Percentiles rank a stretch among this genome's conserved stretches.
phyloP scores from a whole-genome alignment of 2,329 filamentous ascomycete genomes.

The Colletotrichum simmondsii region DNA sequence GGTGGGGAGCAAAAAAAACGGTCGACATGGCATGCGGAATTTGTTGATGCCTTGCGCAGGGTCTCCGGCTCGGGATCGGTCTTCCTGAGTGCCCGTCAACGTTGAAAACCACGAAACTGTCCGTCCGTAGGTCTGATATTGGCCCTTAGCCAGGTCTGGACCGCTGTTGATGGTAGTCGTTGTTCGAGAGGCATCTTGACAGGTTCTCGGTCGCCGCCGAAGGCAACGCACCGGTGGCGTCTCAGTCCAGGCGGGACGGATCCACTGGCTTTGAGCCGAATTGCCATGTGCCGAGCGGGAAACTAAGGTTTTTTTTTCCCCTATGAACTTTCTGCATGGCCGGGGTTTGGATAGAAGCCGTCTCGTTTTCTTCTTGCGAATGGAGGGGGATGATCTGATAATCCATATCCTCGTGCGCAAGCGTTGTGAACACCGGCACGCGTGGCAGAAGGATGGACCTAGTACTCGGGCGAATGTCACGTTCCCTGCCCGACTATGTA shows the following conservation, averaged over 20 bases:
- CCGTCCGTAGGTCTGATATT: neutral
- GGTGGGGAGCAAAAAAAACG: neutral
- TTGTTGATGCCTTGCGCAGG: neutral
- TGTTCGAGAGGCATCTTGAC: conserved; percentile 7
- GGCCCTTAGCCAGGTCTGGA: neutral
- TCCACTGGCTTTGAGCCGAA: conserved; percentile 9
- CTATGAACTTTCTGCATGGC: neutral
- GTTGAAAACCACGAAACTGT: neutral
- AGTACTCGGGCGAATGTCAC: neutral
- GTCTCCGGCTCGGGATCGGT: neutral
- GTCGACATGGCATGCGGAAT: neutral
- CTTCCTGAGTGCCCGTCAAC: neutral
- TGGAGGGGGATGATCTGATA: neutral
- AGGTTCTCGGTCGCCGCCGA: conserved; percentile 3
- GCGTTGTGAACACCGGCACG: neutral
- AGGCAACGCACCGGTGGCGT: conserved; percentile 16
- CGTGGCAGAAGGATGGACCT: neutral
- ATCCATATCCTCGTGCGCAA: neutral
- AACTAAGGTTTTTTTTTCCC: neutral
- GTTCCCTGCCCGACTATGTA: neutral
- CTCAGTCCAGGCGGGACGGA: neutral
- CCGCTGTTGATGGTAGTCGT: neutral
- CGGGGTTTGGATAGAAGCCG: neutral
- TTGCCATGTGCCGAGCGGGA: conserved; percentile 26
- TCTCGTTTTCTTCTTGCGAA: neutral